Evolutionary conservation across 495 filamentous ascomycete species (phyloP), one percentile per base, ranked within the genome.

Genomic region (Clavariopsis aquatica): DNA sequence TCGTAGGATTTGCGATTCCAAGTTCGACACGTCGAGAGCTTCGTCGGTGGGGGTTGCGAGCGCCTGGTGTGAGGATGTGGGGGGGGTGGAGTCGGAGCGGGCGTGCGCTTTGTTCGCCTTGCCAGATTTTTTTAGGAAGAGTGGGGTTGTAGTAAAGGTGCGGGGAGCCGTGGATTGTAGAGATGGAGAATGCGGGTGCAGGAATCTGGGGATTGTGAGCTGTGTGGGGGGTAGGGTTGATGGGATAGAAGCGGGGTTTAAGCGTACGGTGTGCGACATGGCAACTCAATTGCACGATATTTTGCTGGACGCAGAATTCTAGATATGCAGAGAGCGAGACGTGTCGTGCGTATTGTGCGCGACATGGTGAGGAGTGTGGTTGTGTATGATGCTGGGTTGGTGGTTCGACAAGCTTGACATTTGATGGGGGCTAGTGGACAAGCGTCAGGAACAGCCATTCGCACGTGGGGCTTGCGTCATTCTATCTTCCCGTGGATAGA

Each of bases 21-120:
- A 78, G 64, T 81, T 76, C 7, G 83, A 80, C 64, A 94, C 83
- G 76, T 93, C 86, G 72, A 82, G 85, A 5, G 89, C 88, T 69
- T 93, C 84, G 52, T 75, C 76, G n/a, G 65, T 67, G 22, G 69
- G 51, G 17, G 68, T 66, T 17, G 38, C 5, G 22, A 2, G 27
- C 13, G 23, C 22, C 0, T 57, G 26, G 22, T 54, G 24, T 9
- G 58, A 51, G 15, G 52, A 24, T 7, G 64, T 41, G 28, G 70
- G 65, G 3, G 73, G 62, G 17, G 64, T 41, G 10, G 68, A 55
- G 49, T 71, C 68, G 56, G 68, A 68, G 49, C 38, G 38, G 2
- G 72, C 62, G 27, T 67, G 47, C 23, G 55, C 38, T 26, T 66
- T 71, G 38, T 72, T 68, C 20, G 70, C 68, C 64, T 78, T 78